Percentiles rank a stretch among this genome's conserved stretches.
These are phyloP conservation scores for Ambrosia hybrid DNA, from an alignment of 140 eudicot genomes.

Conservation along the genomic window DNA sequence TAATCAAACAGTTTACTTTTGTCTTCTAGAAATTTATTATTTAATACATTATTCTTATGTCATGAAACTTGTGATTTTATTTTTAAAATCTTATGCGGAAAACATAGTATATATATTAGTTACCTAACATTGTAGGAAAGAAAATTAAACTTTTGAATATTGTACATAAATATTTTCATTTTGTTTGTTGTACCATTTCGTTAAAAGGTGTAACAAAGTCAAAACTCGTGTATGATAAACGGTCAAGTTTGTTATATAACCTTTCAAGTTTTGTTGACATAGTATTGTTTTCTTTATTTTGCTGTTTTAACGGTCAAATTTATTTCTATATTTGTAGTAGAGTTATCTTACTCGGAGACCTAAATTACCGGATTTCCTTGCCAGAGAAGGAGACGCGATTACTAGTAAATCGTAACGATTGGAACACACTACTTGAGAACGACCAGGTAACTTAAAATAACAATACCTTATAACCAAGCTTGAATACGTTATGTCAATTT, in stretches of 20 bases:
- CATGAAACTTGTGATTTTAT: background rate
- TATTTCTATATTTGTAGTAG: slow-evolving; percentile 36
- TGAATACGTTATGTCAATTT: background rate
- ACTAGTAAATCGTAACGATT: slow-evolving; percentile 50
- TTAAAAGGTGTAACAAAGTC: too few species aligned
- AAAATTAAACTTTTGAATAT: too few species aligned
- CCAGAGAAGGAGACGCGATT: slow-evolving; percentile 52
- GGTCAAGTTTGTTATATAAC: background rate
- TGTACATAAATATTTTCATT: too few species aligned
- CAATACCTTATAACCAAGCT: background rate
- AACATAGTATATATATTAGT: too few species aligned
- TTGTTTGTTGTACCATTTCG: too few species aligned
- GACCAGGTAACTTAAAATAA: slow-evolving; percentile 55
- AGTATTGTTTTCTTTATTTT: background rate
- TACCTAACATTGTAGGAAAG: background rate
- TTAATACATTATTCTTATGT: background rate
- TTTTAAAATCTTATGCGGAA: background rate
- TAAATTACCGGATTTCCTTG: slow-evolving; percentile 66
- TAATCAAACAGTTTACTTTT: background rate
- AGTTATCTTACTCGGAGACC: slow-evolving; percentile 63
- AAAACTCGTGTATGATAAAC: too few species aligned
- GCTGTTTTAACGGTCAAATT: background rate
- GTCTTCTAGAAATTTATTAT: slow-evolving; percentile 15
- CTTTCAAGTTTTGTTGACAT: background rate
- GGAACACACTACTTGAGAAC: slow-evolving; percentile 57